Evolutionary conservation across 2,329 filamentous ascomycete genomes (phyloP).

Genomic region (Monilinia aucupariae): DNA sequence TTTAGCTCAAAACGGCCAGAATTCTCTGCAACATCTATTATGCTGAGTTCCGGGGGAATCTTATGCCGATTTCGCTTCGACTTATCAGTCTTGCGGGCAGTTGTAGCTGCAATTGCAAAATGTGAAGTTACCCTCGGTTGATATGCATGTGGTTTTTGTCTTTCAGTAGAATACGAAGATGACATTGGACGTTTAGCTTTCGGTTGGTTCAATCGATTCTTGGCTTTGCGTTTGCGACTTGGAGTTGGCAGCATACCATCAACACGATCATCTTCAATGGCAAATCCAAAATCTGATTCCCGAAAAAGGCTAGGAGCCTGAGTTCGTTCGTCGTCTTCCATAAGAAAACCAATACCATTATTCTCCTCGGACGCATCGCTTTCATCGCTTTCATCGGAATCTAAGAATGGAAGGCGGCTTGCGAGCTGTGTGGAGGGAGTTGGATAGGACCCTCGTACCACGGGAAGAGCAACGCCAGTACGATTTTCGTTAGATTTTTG

Average conservation of each 20-base stretch:
- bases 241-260: conserved; percentile 35
- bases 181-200: conserved; percentile 21
- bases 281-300: conserved; percentile 24
- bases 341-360: conserved; percentile 11
- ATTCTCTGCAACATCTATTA: conserved; percentile 52
- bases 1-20: conserved; percentile 4
- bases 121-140: conserved; percentile 33
- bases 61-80: neutral
- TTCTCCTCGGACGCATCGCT: conserved; percentile 27
- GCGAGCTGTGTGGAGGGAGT: neutral
- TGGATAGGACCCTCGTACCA: neutral
- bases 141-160: conserved; percentile 7
- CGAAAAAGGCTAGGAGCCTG: conserved; percentile 22
- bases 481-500: conserved; percentile 25
- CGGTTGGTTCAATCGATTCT: neutral
- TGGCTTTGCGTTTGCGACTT: conserved; percentile 24
- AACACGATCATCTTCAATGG: conserved; percentile 33
- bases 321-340: conserved; percentile 18
- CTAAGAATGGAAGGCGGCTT: conserved; percentile 3
- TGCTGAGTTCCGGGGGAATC: conserved; percentile 48
- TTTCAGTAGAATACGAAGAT: conserved; percentile 12
- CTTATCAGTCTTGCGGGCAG: conserved; percentile 9
- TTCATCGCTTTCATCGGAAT: conserved; percentile 30
- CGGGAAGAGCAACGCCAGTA: conserved; percentile 33
- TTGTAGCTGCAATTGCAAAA: conserved; percentile 11